Evolutionary conservation across 768 basidiomycete species (phyloP).

Genomic region (Mrakia gelida): DNA sequence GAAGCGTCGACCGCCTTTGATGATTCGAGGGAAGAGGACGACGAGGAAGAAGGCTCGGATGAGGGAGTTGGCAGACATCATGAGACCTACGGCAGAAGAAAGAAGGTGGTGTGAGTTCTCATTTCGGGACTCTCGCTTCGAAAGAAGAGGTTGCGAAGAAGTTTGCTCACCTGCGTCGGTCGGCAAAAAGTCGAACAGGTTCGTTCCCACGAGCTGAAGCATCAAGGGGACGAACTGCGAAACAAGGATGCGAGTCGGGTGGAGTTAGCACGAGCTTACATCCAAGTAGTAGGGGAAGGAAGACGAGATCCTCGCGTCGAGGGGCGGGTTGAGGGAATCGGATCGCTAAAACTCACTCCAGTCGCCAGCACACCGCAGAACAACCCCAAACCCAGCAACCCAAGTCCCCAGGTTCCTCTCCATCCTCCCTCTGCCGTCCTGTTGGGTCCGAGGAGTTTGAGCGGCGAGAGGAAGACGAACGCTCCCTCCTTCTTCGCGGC

Average conservation of each 20-base stretch:
- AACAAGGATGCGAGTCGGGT: not conserved
- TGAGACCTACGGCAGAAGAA: not conserved
- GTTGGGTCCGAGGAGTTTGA: not conserved
- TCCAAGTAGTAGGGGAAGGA: not conserved
- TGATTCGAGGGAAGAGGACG: constrained; percentile 37
- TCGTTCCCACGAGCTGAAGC: constrained; percentile 16
- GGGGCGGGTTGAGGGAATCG: not conserved
- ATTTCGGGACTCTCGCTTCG: not conserved
- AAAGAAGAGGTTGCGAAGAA: not conserved
- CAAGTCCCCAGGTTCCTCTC: not conserved
- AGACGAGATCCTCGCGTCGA: not conserved
- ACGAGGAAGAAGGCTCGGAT: constrained; percentile 40
- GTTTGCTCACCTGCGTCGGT: not conserved
- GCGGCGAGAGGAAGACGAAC: constrained; percentile 1
- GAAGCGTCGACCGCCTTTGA: constrained; percentile 35
- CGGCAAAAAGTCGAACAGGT: not conserved
- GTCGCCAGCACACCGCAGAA: constrained; percentile 2
- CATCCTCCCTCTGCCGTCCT: not conserved
- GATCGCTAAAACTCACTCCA: not conserved
- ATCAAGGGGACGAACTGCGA: constrained; percentile 13
- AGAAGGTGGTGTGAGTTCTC: not conserved
- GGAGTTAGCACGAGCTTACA: not conserved
- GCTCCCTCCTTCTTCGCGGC: constrained; percentile 29
- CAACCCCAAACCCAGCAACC: not conserved
- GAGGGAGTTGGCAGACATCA: constrained; percentile 37